A percentile compares a stretch with the other conserved stretches of the same genome.
These are phyloP conservation scores for Podosphaera aphanis DNA, from an alignment of 2,329 filamentous ascomycete species.

Conservation along the genomic window DNA sequence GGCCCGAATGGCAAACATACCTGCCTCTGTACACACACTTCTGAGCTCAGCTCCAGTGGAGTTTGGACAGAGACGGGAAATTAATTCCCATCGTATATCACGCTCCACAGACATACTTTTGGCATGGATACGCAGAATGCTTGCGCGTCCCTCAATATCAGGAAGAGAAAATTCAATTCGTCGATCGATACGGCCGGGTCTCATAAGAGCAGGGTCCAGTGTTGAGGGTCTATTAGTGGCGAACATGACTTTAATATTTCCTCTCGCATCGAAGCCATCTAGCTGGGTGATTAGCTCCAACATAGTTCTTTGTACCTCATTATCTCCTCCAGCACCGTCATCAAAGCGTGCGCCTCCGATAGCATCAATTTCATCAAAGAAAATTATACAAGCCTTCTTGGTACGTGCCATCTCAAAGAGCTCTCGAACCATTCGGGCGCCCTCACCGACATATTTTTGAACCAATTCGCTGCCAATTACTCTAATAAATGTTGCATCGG, in stretches of 20 bases:
- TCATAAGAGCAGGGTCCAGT: constrained; percentile 87
- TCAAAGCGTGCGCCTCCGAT: constrained; percentile 92
- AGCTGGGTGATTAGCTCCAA: constrained; percentile 91
- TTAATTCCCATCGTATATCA: constrained; percentile 96
- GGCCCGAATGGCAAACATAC: constrained; percentile 92
- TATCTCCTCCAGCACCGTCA: constrained; percentile 87
- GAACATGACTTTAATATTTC: constrained; percentile 99
- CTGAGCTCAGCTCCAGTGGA: constrained; percentile 87
- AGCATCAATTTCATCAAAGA: constrained; percentile 96
- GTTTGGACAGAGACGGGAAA: constrained; percentile 90
- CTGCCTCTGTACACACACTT: constrained; percentile 91
- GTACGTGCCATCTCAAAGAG: constrained; percentile 98
- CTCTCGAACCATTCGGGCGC: constrained; percentile 93
- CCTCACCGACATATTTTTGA: constrained; percentile 97
- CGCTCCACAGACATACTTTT: constrained; percentile 99
- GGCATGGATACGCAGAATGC: constrained; percentile 92
- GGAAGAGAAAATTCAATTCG: constrained; percentile 98
- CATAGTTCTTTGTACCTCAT: constrained; percentile 96
- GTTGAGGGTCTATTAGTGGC: constrained; percentile 92
- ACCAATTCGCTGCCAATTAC: constrained; percentile 96
- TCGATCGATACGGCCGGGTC: constrained; percentile 87
- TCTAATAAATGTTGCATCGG: constrained; percentile 93
- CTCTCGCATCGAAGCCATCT: constrained; percentile 84
- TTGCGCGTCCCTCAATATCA: constrained; percentile 88
- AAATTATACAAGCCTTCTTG: constrained; percentile 99